Evolutionary conservation across 1,284 basidiomycete genomes (phyloP).

Genomic region (Leucoagaricus sp.): DNA sequence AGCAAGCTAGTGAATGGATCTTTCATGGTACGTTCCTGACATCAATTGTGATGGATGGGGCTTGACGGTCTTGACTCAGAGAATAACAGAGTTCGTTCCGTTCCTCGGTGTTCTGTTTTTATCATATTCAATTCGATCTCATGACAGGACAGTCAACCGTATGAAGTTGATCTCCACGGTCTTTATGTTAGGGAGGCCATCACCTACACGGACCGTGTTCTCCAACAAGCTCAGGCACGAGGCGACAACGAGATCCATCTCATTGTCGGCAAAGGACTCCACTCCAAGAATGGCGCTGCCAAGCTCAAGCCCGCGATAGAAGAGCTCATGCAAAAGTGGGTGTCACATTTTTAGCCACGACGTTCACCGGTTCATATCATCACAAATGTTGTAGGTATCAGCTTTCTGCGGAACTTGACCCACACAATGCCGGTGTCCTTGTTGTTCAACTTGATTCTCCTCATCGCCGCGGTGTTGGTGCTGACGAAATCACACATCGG

Average conservation of each 20-base stretch:
- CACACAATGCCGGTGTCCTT: slow-evolving; percentile 83
- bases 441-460: slow-evolving; percentile 68
- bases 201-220: slow-evolving; percentile 64
- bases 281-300: slow-evolving; percentile 78
- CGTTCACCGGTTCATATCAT: neutral
- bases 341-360: no score
- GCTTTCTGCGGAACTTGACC: slow-evolving; percentile 79
- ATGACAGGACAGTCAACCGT: slow-evolving; percentile 62
- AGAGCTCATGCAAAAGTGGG: slow-evolving; percentile 79
- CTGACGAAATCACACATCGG: slow-evolving; percentile 60
- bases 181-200: slow-evolving; percentile 95
- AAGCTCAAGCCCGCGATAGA: slow-evolving; percentile 96
- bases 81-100: slow-evolving; percentile 69
- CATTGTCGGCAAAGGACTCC: slow-evolving; percentile 93
- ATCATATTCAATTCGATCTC: neutral
- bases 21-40: slow-evolving; percentile 61
- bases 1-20: slow-evolving; percentile 89
- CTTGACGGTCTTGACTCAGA: slow-evolving; percentile 43
- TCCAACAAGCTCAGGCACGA: slow-evolving; percentile 65
- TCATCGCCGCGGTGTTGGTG: slow-evolving; percentile 46
- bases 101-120: neutral
- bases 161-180: slow-evolving; percentile 88
- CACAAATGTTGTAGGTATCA: slow-evolving; percentile 57
- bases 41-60: slow-evolving; percentile 2
- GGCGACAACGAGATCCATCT: slow-evolving; percentile 76